Base-by-base conservation (phyloP, 208 protist species). In the Crithidia sp. region DNA sequence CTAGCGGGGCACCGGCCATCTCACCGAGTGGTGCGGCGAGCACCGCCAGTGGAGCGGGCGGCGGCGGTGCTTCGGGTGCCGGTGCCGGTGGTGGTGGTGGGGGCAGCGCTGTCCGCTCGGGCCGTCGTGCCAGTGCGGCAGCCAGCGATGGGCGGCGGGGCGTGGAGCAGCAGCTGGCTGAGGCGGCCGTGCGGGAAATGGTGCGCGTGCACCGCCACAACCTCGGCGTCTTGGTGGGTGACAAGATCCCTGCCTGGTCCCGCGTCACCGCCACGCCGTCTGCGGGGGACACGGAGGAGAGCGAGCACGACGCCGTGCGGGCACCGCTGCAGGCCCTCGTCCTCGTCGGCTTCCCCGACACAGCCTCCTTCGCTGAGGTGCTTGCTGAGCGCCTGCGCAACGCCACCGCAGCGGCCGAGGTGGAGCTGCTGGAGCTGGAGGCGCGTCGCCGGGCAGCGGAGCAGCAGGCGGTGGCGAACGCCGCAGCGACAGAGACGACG, bases 291-390 rank as follows among this genome's bases (percentile, higher is more conserved):
- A 49, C 47, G 39, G 64, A 47, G 16, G 75, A 54, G 13, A 55
- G 37, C 3, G 45, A 28, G 28, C n/a, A 14, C 13, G 71, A 76
- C 40, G 14, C 14, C 7, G 70, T 3, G 45, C n/a, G 39, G 5
- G 58, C 52, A 16, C 60, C 76, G 58, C 75, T 87, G 40, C 67
- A 74, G 28, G 66, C 65, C 3, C 56, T 95, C 12, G 68, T 91
- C 28, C 78, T 93, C 41, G 75, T 95, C 3, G 82, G 86, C 41
- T 95, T 95, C 77, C 88, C 90, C 28, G 86, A 93, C 49, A 71
- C 78, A 7, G 78, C 86, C n/a, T 39, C 58, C 39, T 92, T 95
- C 76, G 81, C 80, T 58, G 80, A 86, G 28, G 50, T 67, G 13
- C 58, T 95, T n/a, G 57, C 79, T 17, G 62, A 84, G 71, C 77